Base-by-base conservation (phyloP, 306 rosid genomes). In the Prunus fruticosa region DNA sequence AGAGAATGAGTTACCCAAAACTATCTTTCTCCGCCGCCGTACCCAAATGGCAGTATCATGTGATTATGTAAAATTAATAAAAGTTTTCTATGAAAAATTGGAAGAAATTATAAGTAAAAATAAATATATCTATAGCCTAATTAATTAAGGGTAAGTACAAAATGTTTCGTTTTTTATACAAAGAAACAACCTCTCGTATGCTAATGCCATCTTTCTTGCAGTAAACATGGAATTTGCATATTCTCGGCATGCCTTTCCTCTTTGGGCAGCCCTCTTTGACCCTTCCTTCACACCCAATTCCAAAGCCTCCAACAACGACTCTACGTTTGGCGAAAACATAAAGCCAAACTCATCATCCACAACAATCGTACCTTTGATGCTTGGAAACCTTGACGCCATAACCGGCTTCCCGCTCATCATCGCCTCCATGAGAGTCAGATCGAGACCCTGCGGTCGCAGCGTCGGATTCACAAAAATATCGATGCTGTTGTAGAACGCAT, bases 351-450 rank as follows among this genome's bases (percentile, higher is more conserved):
- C 98, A 57, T 89, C 91, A 52, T 92, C 82, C 63, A 95, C 97
- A 43, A 95, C 74, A 45, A 95, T 82, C 16, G 85, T 85, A 27
- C 97, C 97, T 80, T 95, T 90, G 19, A 95, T 95, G 81, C 97
- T 95, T 2, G 97, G 90, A 85, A 90, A 92, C 80, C 92, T 89
- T 34, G 98, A 90, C 19, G 92, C 97, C 90, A 95, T 84, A 47
- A 95, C 87, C 6, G 97, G 89, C 76, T 86, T 95, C 73, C 97
- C 97, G 45, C 88, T 88, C 93, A 89, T 86, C 98, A 92, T 92
- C 18, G 98, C 97, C 84, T 95, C 98, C 97, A 95, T 92, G 2
- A 95, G 86, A 22, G 97, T 95, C 54, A 92, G 93, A 75, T 95
- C 97, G 76, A 95, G 92, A 2, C 98, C 98, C 67, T 95, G 98